phyloP scores from a whole-genome alignment of 83 land plant species.

The Picea mariana region DNA sequence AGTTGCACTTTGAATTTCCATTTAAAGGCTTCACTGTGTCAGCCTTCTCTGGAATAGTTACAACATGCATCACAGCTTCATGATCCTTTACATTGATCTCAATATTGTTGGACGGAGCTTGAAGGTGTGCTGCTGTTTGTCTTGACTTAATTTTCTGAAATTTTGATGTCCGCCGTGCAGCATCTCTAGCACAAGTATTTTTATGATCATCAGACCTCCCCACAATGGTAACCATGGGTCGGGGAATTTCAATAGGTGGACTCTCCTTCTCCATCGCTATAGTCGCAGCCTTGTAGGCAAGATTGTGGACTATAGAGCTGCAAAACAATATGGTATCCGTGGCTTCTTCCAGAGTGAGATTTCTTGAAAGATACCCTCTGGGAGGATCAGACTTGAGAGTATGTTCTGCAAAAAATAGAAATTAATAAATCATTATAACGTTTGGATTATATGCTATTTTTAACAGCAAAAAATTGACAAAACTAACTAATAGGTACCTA shows the following conservation, averaged over 20 bases:
- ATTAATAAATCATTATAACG: not conserved
- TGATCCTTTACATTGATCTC: conserved; percentile 19
- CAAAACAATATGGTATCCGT: conserved; percentile 83
- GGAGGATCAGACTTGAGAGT: conserved; percentile 31
- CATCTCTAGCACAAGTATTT: conserved; percentile 14
- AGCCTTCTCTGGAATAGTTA: conserved; percentile 24
- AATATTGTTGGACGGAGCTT: conserved; percentile 11
- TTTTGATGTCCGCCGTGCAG: conserved; percentile 28
- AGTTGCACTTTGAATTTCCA: conserved; percentile 76
- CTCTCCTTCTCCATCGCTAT: conserved; percentile 63
- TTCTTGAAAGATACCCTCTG: conserved; percentile 45
- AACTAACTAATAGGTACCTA: not conserved
- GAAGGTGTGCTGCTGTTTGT: conserved; percentile 24
- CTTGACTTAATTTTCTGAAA: conserved; percentile 19
- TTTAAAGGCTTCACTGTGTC: conserved; percentile 56
- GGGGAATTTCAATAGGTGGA: conserved; percentile 25
- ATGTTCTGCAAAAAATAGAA: conserved; percentile 27
- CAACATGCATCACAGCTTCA: conserved; percentile 18
- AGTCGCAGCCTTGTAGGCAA: conserved; percentile 72
- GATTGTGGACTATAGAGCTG: conserved; percentile 71
- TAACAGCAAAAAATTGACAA: not conserved
- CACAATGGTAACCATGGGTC: conserved; percentile 40
- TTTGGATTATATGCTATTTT: not conserved
- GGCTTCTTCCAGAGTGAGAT: conserved; percentile 82
- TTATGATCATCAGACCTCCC: conserved; percentile 25